Base-by-base conservation (phyloP, 169 alveolate genomes). In the Cryptosporidium ryanae region DNA sequence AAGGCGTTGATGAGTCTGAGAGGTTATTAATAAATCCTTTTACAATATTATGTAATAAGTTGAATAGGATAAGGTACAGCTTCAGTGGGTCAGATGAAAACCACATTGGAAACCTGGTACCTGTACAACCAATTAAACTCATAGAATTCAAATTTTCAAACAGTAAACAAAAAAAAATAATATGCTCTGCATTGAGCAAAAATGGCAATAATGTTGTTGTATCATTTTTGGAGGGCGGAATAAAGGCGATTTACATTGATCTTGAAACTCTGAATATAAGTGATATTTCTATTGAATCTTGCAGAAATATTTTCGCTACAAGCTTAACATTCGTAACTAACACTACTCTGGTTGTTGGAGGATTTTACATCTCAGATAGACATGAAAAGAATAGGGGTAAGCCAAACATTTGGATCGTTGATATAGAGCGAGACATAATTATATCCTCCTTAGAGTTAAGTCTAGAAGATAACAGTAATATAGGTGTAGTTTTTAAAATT, bases 121-220 rank as follows among this genome's bases (percentile, higher is more conserved):
- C 87, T 21, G 71, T 76, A 5, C 87, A 76, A 12, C 87, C 71
- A 57, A 61, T 76, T 34, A 76, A 76, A 61, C 65, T 76, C 18
- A 57, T 76, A 61, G 76, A 76, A 8, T 55, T 76, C 15, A 76
- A 76, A 7, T 55, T 76, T 59, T 55, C 87, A 31, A 61, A 55
- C 5, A 34, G 6, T 21, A 55, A 32, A 59, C 10, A 76, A 13
- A 44, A 32, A 2, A 34, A 23, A 21, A 76, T 76, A 34, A 12
- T 17, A 32, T 76, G 76, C 23, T n/a, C 55, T 59, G 76, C 76
- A 2, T 34, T 76, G 34, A 76, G 87, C 18, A 21, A 3, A 13
- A 52, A 76, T 34, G 87, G 87, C 1, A 59, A 43, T 38, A 57
- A 76, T 55, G 63, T 76, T 32, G 38, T 76, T 17, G 65, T 64